Percentiles rank a stretch among this genome's conserved stretches.
These are phyloP conservation scores for Pyrenochaeta sp. DNA, from an alignment of 2,329 filamentous ascomycete genomes.

Conservation along the genomic window DNA sequence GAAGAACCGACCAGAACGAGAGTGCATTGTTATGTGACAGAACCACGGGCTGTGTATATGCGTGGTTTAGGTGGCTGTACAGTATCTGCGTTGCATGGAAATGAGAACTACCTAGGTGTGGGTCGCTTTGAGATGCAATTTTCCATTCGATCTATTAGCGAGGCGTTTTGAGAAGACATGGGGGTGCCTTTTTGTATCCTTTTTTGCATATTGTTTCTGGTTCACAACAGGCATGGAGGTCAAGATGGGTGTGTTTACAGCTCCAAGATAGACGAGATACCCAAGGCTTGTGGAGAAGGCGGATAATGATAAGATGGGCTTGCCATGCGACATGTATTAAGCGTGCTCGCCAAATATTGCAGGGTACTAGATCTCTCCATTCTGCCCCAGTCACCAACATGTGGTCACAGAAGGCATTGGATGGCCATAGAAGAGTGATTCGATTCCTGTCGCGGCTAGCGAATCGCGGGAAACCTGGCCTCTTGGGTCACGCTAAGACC, in stretches of 20 bases:
- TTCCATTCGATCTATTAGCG: constrained; percentile 26
- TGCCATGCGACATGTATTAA: background rate
- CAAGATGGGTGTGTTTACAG: background rate
- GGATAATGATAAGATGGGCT: constrained; percentile 1
- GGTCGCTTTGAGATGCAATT: constrained; percentile 2
- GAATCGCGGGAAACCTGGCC: constrained; percentile 33
- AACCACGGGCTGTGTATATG: constrained; percentile 1
- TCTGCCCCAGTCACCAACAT: constrained; percentile 6
- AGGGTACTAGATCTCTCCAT: background rate
- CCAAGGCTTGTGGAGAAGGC: constrained; percentile 12
- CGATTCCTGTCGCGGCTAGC: constrained; percentile 28
- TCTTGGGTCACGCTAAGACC: constrained; percentile 31
- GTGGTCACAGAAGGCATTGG: constrained; percentile 40
- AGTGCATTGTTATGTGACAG: constrained; percentile 56
- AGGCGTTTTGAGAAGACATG: constrained; percentile 28
- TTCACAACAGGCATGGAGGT: background rate
- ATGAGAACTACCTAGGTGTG: background rate
- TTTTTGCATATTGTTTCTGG: background rate
- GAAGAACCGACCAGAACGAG: constrained; percentile 51
- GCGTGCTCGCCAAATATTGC: background rate
- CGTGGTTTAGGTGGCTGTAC: background rate
- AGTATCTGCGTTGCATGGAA: constrained; percentile 8
- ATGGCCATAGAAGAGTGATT: constrained; percentile 33
- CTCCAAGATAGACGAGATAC: constrained; percentile 35
- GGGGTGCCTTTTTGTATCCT: constrained; percentile 1